Percentiles rank a stretch among this genome's conserved stretches.
These are phyloP conservation scores for Cenchrus purpureus DNA, from an alignment of 176 grass and related monocot genomes.

Conservation along the genomic window DNA sequence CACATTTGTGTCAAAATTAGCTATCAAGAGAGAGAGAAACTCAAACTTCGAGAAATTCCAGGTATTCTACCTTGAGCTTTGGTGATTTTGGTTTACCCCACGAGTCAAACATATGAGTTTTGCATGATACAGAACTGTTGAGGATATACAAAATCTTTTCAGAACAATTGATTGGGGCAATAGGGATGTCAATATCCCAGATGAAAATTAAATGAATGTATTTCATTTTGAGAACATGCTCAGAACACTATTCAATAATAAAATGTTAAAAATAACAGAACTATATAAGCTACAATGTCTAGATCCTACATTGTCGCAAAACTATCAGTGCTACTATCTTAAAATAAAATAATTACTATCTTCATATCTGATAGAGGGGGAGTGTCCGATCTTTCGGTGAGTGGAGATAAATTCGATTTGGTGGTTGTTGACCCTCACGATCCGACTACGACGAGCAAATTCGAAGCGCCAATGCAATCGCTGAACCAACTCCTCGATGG, in stretches of 20 bases:
- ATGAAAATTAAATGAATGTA: background rate
- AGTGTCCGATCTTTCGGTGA: no score
- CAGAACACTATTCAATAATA: background rate
- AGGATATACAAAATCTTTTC: conserved; percentile 12
- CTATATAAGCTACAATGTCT: background rate
- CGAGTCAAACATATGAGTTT: background rate
- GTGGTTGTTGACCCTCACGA: no score
- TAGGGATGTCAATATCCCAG: background rate
- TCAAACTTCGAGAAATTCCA: conserved; percentile 69
- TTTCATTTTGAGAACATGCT: background rate
- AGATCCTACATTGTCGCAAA: background rate
- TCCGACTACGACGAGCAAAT: no score
- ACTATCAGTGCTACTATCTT: background rate
- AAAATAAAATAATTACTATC: background rate
- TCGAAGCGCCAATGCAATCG: no score
- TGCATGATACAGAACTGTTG: background rate
- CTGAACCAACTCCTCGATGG: no score
- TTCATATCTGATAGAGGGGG: background rate
- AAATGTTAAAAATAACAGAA: background rate
- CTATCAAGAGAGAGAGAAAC: conserved; percentile 59
- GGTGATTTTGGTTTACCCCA: conserved; percentile 5
- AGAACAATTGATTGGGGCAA: background rate
- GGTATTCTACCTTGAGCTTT: conserved; percentile 34
- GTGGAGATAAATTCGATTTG: no score
- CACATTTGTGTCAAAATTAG: conserved; percentile 52